Conservation (phyloP, 2,329 filamentous ascomycete genomes). For the Leptosphaerulina australis region DNA sequence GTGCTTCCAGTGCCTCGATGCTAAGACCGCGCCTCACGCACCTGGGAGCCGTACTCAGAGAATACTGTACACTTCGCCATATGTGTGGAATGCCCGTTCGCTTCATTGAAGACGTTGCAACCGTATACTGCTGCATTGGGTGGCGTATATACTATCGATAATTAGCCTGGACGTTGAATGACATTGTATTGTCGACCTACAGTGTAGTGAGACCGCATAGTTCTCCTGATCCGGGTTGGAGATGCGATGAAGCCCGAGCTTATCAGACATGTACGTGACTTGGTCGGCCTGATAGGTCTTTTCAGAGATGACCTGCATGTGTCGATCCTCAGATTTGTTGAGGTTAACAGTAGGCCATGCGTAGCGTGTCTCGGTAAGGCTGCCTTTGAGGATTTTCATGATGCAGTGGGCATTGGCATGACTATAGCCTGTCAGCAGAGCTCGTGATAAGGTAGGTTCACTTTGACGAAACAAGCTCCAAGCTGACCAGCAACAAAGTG, state of each 20-base stretch:
- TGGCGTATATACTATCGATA: conserved; percentile 72
- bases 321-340: conserved; percentile 55
- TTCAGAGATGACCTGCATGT: conserved; percentile 69
- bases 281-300: conserved; percentile 71
- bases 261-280: conserved; percentile 89
- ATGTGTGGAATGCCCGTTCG: conserved; percentile 62
- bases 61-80: conserved; percentile 40
- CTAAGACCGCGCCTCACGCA: conserved; percentile 5
- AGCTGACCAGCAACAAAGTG: conserved; percentile 6
- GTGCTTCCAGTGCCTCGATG: background rate
- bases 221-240: conserved; percentile 73
- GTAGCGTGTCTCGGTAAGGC: conserved; percentile 81
- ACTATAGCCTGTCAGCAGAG: conserved; percentile 25
- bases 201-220: conserved; percentile 83
- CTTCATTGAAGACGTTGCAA: conserved; percentile 79
- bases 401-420: conserved; percentile 81
- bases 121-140: conserved; percentile 85
- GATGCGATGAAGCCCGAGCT: conserved; percentile 84
- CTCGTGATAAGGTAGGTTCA: background rate
- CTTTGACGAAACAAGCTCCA: background rate
- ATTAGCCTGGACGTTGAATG: conserved; percentile 1
- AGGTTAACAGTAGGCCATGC: conserved; percentile 65
- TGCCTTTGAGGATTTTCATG: conserved; percentile 85
- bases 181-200: conserved; percentile 48
- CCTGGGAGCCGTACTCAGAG: conserved; percentile 40